Percentiles rank a stretch among this genome's conserved stretches.
Conservation (phyloP, 805 yeast genomes). For the Ogataea degrootiae region DNA sequence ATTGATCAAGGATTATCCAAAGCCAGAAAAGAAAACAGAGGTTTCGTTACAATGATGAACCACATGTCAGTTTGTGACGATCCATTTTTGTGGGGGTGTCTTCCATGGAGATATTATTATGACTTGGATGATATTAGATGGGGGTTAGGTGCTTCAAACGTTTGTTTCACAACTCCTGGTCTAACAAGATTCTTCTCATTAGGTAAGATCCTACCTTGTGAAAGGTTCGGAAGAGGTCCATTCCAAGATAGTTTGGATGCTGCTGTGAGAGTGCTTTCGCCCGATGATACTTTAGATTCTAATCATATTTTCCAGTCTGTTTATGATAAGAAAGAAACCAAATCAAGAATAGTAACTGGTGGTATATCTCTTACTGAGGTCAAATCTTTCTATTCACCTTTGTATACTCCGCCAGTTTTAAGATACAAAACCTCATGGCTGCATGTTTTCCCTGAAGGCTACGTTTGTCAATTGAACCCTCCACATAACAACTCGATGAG, state of each 20-base stretch:
- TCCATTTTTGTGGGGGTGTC: conserved; percentile 82
- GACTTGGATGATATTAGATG: conserved; percentile 73
- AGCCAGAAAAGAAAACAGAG: conserved; percentile 64
- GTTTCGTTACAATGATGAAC: conserved; percentile 82
- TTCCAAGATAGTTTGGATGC: conserved; percentile 90
- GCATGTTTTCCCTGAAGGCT: conserved; percentile 93
- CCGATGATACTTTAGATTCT: conserved; percentile 61
- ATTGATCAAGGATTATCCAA: conserved; percentile 60
- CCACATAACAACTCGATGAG: conserved; percentile 86
- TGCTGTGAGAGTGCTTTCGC: conserved; percentile 70
- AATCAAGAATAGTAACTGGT: background rate
- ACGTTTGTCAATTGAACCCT: conserved; percentile 76
- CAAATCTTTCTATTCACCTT: conserved; percentile 24
- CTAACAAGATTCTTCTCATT: conserved; percentile 65
- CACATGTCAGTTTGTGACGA: conserved; percentile 93
- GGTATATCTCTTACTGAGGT: conserved; percentile 8
- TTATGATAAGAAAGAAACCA: background rate
- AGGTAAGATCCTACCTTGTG: conserved; percentile 85
- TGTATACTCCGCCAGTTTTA: conserved; percentile 50
- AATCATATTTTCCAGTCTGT: conserved; percentile 28
- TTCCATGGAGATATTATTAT: conserved; percentile 65
- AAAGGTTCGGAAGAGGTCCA: conserved; percentile 88
- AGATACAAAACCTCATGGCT: conserved; percentile 78
- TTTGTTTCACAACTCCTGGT: conserved; percentile 64
- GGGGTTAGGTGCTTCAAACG: conserved; percentile 92